These are phyloP conservation scores for Lodderomyces metapsilosis DNA, from an alignment of 1,139 yeast genomes.

Conservation along the genomic window DNA sequence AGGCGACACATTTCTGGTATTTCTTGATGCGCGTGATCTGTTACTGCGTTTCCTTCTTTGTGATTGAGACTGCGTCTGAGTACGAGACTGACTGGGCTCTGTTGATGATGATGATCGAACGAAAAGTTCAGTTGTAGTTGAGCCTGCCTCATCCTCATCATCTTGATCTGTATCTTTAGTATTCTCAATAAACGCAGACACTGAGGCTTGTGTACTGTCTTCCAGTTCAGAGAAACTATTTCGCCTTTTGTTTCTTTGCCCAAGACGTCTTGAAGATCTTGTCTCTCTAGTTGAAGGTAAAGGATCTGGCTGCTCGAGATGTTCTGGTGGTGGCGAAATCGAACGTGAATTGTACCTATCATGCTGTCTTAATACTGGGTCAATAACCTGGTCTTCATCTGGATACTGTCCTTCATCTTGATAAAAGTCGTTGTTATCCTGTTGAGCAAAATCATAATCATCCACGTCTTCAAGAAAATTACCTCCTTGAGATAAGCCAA, in stretches of 20 bases:
- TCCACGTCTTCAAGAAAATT: neutral
- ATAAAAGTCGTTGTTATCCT: slow-evolving; percentile 12
- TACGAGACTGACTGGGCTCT: neutral
- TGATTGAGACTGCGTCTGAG: neutral
- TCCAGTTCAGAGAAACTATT: neutral
- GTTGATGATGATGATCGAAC: neutral
- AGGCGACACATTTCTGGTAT: neutral
- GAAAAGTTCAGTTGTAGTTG: neutral
- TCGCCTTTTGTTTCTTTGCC: neutral
- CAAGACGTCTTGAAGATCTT: slow-evolving; percentile 2
- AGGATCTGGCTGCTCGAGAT: neutral
- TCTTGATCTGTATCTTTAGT: slow-evolving; percentile 2
- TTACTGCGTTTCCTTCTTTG: neutral
- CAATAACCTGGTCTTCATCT: neutral
- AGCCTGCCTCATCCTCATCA: slow-evolving; percentile 1
- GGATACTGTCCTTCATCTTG: neutral
- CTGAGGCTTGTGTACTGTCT: neutral
- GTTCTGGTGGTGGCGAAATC: neutral
- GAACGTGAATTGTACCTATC: neutral
- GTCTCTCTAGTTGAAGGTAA: neutral
- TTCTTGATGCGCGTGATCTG: neutral
- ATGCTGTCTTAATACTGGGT: neutral
- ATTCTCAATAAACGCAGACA: neutral
- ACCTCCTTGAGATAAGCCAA: neutral
- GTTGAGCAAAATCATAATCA: slow-evolving; percentile 11